A percentile compares a stretch with the other conserved stretches of the same genome.
Evolutionary conservation across 176 grass and related monocot genomes (phyloP).

Genomic region (Rhipidocladum racemiflorum): DNA sequence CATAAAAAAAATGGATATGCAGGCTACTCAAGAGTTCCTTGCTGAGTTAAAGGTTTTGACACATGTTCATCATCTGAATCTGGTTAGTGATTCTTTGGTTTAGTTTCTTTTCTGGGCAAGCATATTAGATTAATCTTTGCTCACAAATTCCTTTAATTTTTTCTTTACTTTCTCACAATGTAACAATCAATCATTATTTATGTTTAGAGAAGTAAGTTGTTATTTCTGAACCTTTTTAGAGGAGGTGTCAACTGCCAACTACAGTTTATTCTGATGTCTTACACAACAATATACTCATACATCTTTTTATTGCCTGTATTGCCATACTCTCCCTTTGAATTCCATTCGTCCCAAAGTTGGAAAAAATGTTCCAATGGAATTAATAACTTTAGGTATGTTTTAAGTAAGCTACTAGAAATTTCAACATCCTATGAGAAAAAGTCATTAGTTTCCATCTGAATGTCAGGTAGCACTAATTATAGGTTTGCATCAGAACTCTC

Average conservation of each 20-base stretch:
- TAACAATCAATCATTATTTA: not conserved
- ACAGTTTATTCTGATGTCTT: not conserved
- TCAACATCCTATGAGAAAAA: not conserved
- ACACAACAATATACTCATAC: not conserved
- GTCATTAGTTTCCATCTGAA: not conserved
- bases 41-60: constrained; percentile 98
- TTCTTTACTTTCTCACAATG: not conserved
- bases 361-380: not conserved
- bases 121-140: not conserved
- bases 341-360: not conserved
- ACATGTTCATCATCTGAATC: constrained; percentile 98
- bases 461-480: not conserved
- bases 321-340: not conserved
- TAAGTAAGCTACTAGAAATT: not conserved
- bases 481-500: not conserved
- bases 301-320: not conserved
- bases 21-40: constrained; percentile 81
- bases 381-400: not conserved
- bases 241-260: not conserved
- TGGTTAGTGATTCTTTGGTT: constrained; percentile 51
- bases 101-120: not conserved
- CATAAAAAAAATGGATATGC: constrained; percentile 98
- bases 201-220: not conserved
- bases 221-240: not conserved
- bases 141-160: not conserved